Percentiles rank a stretch among this genome's conserved stretches.
Evolutionary conservation across 768 basidiomycete species (phyloP).

Genomic region (Phylloporus sp.): DNA sequence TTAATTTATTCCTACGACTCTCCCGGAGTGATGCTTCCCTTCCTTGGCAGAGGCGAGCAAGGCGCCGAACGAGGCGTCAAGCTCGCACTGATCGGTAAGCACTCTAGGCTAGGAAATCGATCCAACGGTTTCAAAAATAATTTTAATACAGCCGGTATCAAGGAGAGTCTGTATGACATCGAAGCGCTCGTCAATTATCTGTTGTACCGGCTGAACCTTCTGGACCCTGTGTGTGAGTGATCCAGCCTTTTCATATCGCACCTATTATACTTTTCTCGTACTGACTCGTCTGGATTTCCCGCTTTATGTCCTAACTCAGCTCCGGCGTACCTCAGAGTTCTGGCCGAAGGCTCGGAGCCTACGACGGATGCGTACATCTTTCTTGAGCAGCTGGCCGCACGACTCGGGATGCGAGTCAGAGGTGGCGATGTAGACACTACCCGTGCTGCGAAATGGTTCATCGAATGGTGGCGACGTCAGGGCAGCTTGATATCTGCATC

Average conservation of each 20-base stretch:
- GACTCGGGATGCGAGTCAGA: constrained; percentile 79
- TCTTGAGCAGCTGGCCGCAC: constrained; percentile 60
- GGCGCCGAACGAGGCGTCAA: constrained; percentile 93
- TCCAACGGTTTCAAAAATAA: constrained; percentile 3
- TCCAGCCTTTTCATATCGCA: neutral
- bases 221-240: constrained; percentile 65
- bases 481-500: constrained; percentile 57
- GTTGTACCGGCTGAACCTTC: constrained; percentile 75
- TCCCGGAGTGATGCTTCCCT: constrained; percentile 96
- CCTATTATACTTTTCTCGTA: constrained; percentile 1
- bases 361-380: constrained; percentile 63
- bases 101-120: constrained; percentile 16
- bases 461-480: constrained; percentile 84
- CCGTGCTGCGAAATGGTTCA: constrained; percentile 76
- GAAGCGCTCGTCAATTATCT: constrained; percentile 85
- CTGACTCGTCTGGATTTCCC: neutral
- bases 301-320: constrained; percentile 35
- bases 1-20: constrained; percentile 92
- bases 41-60: constrained; percentile 77
- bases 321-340: constrained; percentile 65
- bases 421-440: constrained; percentile 69
- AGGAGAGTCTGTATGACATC: constrained; percentile 84
- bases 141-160: constrained; percentile 73
- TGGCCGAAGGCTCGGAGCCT: constrained; percentile 52
- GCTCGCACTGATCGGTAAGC: constrained; percentile 87